Evolutionary conservation across 768 basidiomycete species (phyloP).

Genomic region (Leccinum subgranulosum): DNA sequence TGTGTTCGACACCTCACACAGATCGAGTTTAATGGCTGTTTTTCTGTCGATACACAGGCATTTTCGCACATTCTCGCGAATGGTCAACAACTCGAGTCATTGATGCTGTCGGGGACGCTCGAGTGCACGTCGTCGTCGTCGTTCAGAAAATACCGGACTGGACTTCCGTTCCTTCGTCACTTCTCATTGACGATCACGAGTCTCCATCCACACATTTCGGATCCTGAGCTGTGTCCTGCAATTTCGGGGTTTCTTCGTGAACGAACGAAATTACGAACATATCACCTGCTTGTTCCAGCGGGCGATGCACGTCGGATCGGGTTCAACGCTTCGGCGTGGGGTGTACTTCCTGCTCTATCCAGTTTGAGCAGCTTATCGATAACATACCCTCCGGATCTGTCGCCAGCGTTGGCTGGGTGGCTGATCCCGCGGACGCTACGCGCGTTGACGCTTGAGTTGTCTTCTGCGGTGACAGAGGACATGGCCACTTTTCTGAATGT

Average conservation of each 20-base stretch:
- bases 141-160: slow-evolving; percentile 42
- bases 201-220: slow-evolving; percentile 42
- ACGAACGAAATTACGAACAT: slow-evolving; percentile 47
- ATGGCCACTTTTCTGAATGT: slow-evolving; percentile 42
- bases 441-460: slow-evolving; percentile 44
- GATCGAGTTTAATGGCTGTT: slow-evolving; percentile 58
- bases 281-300: slow-evolving; percentile 46
- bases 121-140: slow-evolving; percentile 49
- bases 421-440: slow-evolving; percentile 55
- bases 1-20: slow-evolving; percentile 62
- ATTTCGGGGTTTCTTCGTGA: slow-evolving; percentile 65
- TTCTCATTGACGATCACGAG: slow-evolving; percentile 54
- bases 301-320: slow-evolving; percentile 52
- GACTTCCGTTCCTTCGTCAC: slow-evolving; percentile 62
- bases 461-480: slow-evolving; percentile 38
- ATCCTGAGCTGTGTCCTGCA: slow-evolving; percentile 66
- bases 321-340: slow-evolving; percentile 70
- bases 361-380: slow-evolving; percentile 54
- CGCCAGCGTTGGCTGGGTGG: slow-evolving; percentile 64
- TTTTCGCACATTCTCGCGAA: slow-evolving; percentile 58
- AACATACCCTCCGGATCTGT: slow-evolving; percentile 61
- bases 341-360: slow-evolving; percentile 58
- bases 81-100: slow-evolving; percentile 61
- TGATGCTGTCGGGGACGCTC: slow-evolving; percentile 53
- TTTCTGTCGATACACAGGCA: slow-evolving; percentile 46